Conservation (phyloP, 495 filamentous ascomycete genomes). For the Margaritispora aquatica region DNA sequence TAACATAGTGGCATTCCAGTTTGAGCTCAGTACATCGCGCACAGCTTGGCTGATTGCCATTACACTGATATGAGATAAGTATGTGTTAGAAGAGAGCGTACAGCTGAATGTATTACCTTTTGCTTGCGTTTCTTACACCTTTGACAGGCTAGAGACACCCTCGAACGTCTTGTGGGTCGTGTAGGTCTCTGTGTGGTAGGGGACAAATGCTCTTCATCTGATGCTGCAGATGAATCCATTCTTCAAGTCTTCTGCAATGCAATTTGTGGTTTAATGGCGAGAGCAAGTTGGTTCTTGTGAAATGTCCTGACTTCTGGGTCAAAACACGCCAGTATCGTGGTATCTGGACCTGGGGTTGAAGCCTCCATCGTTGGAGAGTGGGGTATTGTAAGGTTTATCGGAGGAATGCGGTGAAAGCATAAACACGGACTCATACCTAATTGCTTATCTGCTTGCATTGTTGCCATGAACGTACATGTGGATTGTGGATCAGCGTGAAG, state of each 20-base stretch:
- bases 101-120: slow-evolving; percentile 19
- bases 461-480: neutral
- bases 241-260: neutral
- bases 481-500: no score
- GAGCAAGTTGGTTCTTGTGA: neutral
- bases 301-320: neutral
- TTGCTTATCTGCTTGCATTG: neutral
- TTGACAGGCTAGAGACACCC: slow-evolving; percentile 29
- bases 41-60: slow-evolving; percentile 26
- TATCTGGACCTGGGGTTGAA: neutral
- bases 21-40: slow-evolving; percentile 24
- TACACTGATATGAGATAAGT: slow-evolving; percentile 19
- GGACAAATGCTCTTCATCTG: neutral
- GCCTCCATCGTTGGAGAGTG: neutral
- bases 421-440: neutral
- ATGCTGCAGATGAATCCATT: neutral
- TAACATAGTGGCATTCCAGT: slow-evolving; percentile 28
- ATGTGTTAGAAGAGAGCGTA: neutral
- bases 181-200: neutral
- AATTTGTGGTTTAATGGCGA: neutral
- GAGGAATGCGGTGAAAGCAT: neutral
- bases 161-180: slow-evolving; percentile 21
- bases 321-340: neutral
- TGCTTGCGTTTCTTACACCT: slow-evolving; percentile 29
- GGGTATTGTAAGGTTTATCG: neutral